These are phyloP conservation scores for Thermochaetoides thermophila DNA, from an alignment of 495 filamentous ascomycete species.

Conservation along the genomic window DNA sequence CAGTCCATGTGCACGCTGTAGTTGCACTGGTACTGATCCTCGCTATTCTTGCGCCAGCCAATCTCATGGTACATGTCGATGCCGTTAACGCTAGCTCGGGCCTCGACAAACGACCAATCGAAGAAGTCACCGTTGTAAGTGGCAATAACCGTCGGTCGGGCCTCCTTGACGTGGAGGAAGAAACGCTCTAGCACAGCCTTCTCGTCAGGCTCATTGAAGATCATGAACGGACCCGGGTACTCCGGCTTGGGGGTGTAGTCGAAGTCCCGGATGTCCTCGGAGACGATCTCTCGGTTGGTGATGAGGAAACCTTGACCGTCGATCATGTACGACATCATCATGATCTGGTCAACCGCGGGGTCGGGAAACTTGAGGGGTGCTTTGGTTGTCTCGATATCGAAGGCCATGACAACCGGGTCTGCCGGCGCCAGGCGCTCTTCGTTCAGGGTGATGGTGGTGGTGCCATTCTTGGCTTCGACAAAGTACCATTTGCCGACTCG, in stretches of 20 bases:
- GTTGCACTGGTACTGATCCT: constrained; percentile 89
- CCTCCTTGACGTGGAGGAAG: constrained; percentile 89
- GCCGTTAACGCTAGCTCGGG: constrained; percentile 79
- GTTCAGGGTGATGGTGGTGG: constrained; percentile 64
- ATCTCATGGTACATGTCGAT: constrained; percentile 99
- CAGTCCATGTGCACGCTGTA: constrained; percentile 99
- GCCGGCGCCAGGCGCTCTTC: constrained; percentile 79
- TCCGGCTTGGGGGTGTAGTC: constrained; percentile 97
- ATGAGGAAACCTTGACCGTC: constrained; percentile 97
- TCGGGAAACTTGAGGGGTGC: constrained; percentile 97
- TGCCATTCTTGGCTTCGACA: constrained; percentile 85
- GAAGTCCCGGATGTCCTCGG: constrained; percentile 94
- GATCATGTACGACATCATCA: constrained; percentile 99
- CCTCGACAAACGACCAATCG: constrained; percentile 98
- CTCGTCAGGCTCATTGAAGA: constrained; percentile 96
- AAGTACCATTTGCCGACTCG: constrained; percentile 95
- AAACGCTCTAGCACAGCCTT: constrained; percentile 79
- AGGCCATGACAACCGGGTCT: constrained; percentile 92
- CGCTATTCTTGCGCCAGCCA: constrained; percentile 84
- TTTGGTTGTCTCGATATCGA: constrained; percentile 97
- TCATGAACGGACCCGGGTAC: constrained; percentile 85
- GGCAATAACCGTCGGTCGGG: constrained; percentile 86
- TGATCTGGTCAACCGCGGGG: constrained; percentile 85
- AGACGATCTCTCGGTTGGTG: constrained; percentile 95
- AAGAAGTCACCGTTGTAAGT: constrained; percentile 99